Evolutionary conservation across 2,329 filamentous ascomycete species (phyloP).

Genomic region (Colletotrichum tamarilloi): DNA sequence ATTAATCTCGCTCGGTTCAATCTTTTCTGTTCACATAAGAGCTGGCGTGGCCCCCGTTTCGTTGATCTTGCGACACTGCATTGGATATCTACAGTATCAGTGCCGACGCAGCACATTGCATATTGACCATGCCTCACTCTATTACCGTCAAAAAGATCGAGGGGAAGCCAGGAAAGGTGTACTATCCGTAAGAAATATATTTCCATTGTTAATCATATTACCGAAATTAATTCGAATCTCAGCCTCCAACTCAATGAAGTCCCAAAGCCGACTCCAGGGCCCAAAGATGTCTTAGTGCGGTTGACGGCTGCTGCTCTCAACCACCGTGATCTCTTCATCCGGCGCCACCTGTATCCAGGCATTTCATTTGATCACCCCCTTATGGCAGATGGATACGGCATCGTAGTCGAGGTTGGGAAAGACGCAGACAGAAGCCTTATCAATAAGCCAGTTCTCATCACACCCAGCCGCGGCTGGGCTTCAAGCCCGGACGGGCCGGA

Average conservation of each 20-base stretch:
- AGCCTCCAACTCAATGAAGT: constrained; percentile 71
- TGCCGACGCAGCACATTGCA: neutral
- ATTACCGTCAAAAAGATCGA: constrained; percentile 77
- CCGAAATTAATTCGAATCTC: neutral
- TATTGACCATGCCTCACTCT: constrained; percentile 59
- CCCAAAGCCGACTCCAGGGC: constrained; percentile 71
- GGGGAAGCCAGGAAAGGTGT: constrained; percentile 89
- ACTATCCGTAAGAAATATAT: constrained; percentile 73
- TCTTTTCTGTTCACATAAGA: neutral
- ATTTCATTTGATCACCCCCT: constrained; percentile 83
- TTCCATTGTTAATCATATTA: too few species aligned
- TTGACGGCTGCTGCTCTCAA: constrained; percentile 87
- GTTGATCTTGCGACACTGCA: neutral
- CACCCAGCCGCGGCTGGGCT: constrained; percentile 83
- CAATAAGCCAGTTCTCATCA: constrained; percentile 79
- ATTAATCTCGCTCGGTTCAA: neutral
- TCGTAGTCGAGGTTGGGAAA: constrained; percentile 73
- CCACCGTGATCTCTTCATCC: constrained; percentile 95
- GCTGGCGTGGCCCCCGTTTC: neutral
- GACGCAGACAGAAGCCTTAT: constrained; percentile 55
- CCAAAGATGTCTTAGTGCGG: constrained; percentile 78
- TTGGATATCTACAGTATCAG: neutral
- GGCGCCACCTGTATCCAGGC: constrained; percentile 89
- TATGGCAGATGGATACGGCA: constrained; percentile 84
- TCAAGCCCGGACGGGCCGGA: constrained; percentile 80